Evolutionary conservation across 1,284 basidiomycete genomes (phyloP).

Genomic region (Singerocomus inundabilis): DNA sequence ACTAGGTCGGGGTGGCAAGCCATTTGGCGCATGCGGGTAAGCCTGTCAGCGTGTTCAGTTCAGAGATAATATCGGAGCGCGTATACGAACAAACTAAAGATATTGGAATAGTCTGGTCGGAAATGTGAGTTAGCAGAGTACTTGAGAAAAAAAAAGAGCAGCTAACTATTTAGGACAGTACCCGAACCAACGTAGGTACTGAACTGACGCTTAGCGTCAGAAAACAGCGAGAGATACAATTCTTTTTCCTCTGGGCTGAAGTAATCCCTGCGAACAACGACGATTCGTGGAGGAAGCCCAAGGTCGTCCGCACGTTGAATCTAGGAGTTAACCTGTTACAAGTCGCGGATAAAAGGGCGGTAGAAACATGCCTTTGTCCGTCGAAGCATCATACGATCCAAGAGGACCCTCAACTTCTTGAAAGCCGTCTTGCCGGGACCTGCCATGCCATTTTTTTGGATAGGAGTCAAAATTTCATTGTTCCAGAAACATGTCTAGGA

Average conservation of each 20-base stretch:
- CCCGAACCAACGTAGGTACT: slow-evolving; percentile 88
- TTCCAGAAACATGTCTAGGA: slow-evolving; percentile 84
- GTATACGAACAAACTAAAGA: slow-evolving; percentile 73
- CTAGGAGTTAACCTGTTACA: slow-evolving; percentile 51
- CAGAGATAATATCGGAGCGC: background rate
- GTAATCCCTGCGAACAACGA: slow-evolving; percentile 86
- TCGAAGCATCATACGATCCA: slow-evolving; percentile 97
- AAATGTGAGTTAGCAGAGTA: slow-evolving; percentile 13
- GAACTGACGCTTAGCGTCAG: slow-evolving; percentile 91
- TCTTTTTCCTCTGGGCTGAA: slow-evolving; percentile 98
- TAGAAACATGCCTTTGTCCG: slow-evolving; percentile 61
- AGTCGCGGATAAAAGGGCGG: background rate
- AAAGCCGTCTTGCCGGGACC: slow-evolving; percentile 81
- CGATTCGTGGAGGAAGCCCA: slow-evolving; percentile 92
- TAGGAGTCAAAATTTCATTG: slow-evolving; percentile 91
- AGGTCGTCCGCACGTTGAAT: slow-evolving; percentile 96
- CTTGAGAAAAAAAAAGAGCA: background rate
- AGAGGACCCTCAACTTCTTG: slow-evolving; percentile 85
- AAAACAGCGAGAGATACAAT: slow-evolving; percentile 89
- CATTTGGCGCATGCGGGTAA: slow-evolving; percentile 93
- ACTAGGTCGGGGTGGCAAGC: slow-evolving; percentile 96
- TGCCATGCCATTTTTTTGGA: slow-evolving; percentile 78
- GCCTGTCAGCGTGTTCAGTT: slow-evolving; percentile 36
- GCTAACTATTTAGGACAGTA: slow-evolving; percentile 88
- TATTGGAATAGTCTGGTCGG: slow-evolving; percentile 85